Conservation (phyloP, 257 asterid species). For the Salvia rosmarinus region DNA sequence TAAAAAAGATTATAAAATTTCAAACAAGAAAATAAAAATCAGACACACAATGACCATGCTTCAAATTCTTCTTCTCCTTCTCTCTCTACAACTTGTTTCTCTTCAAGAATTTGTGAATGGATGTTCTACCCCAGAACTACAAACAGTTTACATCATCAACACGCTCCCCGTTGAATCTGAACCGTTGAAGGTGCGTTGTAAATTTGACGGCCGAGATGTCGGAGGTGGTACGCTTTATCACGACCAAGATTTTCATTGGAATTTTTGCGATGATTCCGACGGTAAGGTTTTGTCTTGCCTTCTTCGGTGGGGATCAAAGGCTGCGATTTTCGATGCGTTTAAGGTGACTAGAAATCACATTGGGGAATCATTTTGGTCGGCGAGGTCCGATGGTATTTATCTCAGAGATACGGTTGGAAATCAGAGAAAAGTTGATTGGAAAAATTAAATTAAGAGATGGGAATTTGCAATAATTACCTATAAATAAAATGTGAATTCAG, state of each 20-base stretch:
- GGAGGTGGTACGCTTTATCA: background rate
- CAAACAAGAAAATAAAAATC: too few species aligned
- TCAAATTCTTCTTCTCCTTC: background rate
- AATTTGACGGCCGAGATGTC: background rate
- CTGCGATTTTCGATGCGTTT: background rate
- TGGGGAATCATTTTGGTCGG: background rate
- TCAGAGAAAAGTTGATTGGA: background rate
- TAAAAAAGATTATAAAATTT: too few species aligned
- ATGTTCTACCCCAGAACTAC: background rate
- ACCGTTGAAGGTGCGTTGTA: background rate
- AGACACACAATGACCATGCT: background rate
- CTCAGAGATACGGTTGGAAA: background rate
- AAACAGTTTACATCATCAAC: background rate
- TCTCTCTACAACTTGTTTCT: background rate
- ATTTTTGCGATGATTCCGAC: background rate
- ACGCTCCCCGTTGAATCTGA: background rate
- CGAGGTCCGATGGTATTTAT: background rate
- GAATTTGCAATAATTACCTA: too few species aligned
- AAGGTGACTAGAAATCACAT: background rate
- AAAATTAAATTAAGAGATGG: background rate
- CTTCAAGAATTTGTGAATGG: background rate
- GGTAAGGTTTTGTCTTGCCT: background rate
- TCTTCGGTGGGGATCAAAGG: slow-evolving; percentile 14
- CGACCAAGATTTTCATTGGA: slow-evolving; percentile 19
- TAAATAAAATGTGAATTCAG: too few species aligned